Conservation (phyloP, 352 stramenopile species). For the Halophytophthora polymorphica region DNA sequence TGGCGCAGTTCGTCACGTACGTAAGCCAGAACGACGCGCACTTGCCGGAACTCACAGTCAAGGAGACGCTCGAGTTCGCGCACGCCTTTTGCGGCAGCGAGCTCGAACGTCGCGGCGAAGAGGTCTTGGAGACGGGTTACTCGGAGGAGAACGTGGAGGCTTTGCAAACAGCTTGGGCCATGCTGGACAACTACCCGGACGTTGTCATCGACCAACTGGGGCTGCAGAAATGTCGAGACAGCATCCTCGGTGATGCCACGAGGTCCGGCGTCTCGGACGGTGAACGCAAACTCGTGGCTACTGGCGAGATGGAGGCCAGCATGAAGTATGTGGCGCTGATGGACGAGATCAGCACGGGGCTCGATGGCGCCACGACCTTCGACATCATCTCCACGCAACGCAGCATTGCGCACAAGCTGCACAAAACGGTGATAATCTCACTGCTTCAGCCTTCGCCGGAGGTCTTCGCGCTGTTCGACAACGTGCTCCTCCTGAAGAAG, state of each 20-base stretch:
- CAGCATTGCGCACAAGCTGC: constrained; percentile 18
- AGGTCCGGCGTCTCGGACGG: constrained; percentile 57
- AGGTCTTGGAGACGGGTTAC: constrained; percentile 23
- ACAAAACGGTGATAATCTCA: constrained; percentile 51
- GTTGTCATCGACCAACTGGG: constrained; percentile 38
- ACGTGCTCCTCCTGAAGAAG: constrained; percentile 56
- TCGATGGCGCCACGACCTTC: constrained; percentile 68
- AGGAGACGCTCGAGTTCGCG: constrained; percentile 41
- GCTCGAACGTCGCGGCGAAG: constrained; percentile 8
- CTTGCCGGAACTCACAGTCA: constrained; percentile 38
- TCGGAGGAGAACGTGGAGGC: constrained; percentile 23
- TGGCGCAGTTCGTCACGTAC: constrained; percentile 37
- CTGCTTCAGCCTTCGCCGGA: constrained; percentile 89
- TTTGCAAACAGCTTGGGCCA: constrained; percentile 11
- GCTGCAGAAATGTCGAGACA: constrained; percentile 37
- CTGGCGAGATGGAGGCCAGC: constrained; percentile 84
- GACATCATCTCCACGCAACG: constrained; percentile 33
- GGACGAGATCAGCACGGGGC: constrained; percentile 92
- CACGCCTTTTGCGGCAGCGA: constrained; percentile 22
- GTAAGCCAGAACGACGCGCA: constrained; percentile 37
- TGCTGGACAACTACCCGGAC: constrained; percentile 33
- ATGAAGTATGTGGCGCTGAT: constrained; percentile 66
- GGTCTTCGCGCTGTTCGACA: constrained; percentile 84
- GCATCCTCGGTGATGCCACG: constrained; percentile 46
- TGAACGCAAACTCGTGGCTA: constrained; percentile 69